A percentile compares a stretch with the other conserved stretches of the same genome.
These are phyloP conservation scores for Saccharomyces hybrid DNA, from an alignment of 1,139 yeast genomes.

Conservation along the genomic window DNA sequence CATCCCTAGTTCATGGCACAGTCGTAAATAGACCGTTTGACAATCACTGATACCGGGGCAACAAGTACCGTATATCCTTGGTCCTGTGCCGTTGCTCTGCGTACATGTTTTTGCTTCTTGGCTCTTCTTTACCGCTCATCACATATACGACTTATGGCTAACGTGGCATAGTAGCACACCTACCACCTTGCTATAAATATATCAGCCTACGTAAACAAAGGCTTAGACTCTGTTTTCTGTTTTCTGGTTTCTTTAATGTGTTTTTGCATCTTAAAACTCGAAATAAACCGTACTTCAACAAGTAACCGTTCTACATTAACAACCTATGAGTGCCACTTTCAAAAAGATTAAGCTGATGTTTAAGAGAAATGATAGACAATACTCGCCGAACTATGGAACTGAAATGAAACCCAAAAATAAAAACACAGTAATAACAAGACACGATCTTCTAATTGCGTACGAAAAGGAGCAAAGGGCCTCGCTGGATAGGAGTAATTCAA, in stretches of 20 bases:
- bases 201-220: not conserved
- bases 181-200: not conserved
- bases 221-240: not conserved
- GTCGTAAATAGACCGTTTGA: not conserved
- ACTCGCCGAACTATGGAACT: not conserved
- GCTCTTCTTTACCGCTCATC: not conserved
- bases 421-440: conserved; percentile 3
- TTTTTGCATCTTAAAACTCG: not conserved
- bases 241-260: not conserved
- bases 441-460: conserved; percentile 2
- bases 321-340: not conserved
- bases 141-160: not conserved
- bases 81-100: not conserved
- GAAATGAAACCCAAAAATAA: not conserved
- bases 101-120: not conserved
- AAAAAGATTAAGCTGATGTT: not conserved
- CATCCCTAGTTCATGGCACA: not conserved
- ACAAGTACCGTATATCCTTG: not conserved
- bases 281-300: not conserved
- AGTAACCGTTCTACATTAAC: not conserved
- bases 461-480: not conserved
- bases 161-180: not conserved
- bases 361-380: not conserved
- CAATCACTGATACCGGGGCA: not conserved
- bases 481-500: not conserved